Conservation (phyloP, 2,329 filamentous ascomycete species). For the Epichloe typhina region DNA sequence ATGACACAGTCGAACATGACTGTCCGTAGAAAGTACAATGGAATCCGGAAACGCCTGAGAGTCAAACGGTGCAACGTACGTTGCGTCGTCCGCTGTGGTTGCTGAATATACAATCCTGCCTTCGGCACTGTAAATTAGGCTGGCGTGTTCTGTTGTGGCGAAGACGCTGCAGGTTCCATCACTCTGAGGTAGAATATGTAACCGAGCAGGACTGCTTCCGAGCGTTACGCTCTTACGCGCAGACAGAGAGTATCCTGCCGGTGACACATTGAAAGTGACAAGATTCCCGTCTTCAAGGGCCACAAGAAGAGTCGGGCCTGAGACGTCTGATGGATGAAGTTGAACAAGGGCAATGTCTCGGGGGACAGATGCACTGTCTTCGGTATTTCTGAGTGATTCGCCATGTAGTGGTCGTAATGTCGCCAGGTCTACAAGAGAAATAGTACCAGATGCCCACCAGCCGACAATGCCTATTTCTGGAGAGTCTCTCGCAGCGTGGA, state of each 20-base stretch:
- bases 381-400: slow-evolving; percentile 43
- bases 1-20: slow-evolving; percentile 63
- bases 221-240: slow-evolving; percentile 70
- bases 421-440: slow-evolving; percentile 59
- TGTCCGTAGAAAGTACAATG: slow-evolving; percentile 66
- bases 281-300: slow-evolving; percentile 90
- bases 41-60: slow-evolving; percentile 66
- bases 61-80: slow-evolving; percentile 71
- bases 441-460: slow-evolving; percentile 72
- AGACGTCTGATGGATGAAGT: slow-evolving; percentile 47
- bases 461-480: slow-evolving; percentile 63
- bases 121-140: slow-evolving; percentile 80
- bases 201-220: slow-evolving; percentile 70
- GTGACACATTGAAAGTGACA: slow-evolving; percentile 64
- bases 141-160: slow-evolving; percentile 87
- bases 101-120: slow-evolving; percentile 85
- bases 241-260: slow-evolving; percentile 47
- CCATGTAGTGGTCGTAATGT: slow-evolving; percentile 53
- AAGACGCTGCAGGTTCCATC: slow-evolving; percentile 68
- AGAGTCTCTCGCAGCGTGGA: slow-evolving; percentile 57
- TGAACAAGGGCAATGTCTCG: slow-evolving; percentile 70
- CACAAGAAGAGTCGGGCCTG: slow-evolving; percentile 66
- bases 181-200: slow-evolving; percentile 62
- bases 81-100: slow-evolving; percentile 77
- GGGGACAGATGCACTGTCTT: slow-evolving; percentile 65